These are phyloP conservation scores for Zostera marina DNA, from an alignment of 116 monocot species.

Conservation along the genomic window DNA sequence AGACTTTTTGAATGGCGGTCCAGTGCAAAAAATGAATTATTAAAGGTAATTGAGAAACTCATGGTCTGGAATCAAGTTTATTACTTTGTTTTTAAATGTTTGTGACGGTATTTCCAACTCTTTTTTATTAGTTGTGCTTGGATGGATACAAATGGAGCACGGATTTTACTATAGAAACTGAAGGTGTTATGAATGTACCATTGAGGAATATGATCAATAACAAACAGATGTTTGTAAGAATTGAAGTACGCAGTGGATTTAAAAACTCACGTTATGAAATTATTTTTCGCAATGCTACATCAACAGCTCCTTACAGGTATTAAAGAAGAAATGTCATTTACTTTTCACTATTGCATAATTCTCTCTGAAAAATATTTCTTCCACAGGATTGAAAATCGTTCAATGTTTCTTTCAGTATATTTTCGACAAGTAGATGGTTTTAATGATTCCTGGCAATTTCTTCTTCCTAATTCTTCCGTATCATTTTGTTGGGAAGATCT, in stretches of 20 bases:
- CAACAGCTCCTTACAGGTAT: conserved; percentile 78
- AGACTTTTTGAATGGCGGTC: conserved; percentile 65
- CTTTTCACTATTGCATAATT: neutral
- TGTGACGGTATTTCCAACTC: neutral
- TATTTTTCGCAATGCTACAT: conserved; percentile 46
- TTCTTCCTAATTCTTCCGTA: conserved; percentile 77
- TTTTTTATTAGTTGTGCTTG: conserved; percentile 32
- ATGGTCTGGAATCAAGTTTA: neutral
- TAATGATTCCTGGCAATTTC: conserved; percentile 57
- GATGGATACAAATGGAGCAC: conserved; percentile 92
- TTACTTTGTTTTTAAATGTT: neutral
- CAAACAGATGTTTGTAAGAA: conserved; percentile 38
- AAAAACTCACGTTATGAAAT: conserved; percentile 75
- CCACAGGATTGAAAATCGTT: conserved; percentile 88
- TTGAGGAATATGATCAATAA: conserved; percentile 31
- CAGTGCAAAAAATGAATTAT: conserved; percentile 35
- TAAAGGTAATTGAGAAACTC: conserved; percentile 34
- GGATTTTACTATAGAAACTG: conserved; percentile 71
- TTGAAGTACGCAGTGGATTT: conserved; percentile 60
- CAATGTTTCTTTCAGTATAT: conserved; percentile 47
- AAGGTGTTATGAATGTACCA: conserved; percentile 53
- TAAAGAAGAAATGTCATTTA: neutral
- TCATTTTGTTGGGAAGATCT: conserved; percentile 96
- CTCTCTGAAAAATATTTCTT: conserved; percentile 6
- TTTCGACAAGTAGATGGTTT: conserved; percentile 70